Evolutionary conservation across 2,329 filamentous ascomycete species (phyloP).

Genomic region (Cercospora janseana): DNA sequence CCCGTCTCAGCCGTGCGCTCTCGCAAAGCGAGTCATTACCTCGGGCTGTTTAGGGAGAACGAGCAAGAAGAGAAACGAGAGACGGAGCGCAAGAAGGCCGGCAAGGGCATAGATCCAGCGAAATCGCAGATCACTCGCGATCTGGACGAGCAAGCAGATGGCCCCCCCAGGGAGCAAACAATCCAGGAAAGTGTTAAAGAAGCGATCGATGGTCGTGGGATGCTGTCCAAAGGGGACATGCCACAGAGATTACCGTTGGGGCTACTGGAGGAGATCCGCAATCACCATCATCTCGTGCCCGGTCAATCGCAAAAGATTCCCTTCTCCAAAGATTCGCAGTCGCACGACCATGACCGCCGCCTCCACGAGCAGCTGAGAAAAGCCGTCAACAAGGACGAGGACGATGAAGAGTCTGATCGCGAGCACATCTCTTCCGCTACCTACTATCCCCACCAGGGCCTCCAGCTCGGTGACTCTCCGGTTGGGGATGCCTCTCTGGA

Average conservation of each 20-base stretch:
- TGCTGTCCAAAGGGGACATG: slow-evolving; percentile 32
- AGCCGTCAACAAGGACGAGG: slow-evolving; percentile 46
- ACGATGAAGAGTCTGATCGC: slow-evolving; percentile 67
- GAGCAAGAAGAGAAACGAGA: slow-evolving; percentile 55
- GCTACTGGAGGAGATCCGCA: slow-evolving; percentile 57
- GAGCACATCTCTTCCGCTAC: slow-evolving; percentile 86
- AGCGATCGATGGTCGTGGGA: slow-evolving; percentile 32
- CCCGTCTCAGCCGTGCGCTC: slow-evolving; percentile 55
- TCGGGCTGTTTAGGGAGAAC: slow-evolving; percentile 64
- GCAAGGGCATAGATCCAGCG: slow-evolving; percentile 27
- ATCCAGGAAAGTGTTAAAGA: slow-evolving; percentile 35
- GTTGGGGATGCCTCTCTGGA: slow-evolving; percentile 31
- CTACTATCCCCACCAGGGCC: slow-evolving; percentile 72
- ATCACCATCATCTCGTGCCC: slow-evolving; percentile 53
- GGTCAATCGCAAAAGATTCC: slow-evolving; percentile 44
- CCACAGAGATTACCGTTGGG: slow-evolving; percentile 47
- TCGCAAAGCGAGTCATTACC: slow-evolving; percentile 64
- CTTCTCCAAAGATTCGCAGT: slow-evolving; percentile 35
- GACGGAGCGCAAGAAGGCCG: slow-evolving; percentile 48
- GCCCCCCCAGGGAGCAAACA: slow-evolving; percentile 32
- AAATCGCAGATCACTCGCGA: slow-evolving; percentile 22
- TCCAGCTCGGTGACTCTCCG: slow-evolving; percentile 44
- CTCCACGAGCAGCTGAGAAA: slow-evolving; percentile 19
- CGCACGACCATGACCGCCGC: slow-evolving; percentile 23
- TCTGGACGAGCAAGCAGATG: slow-evolving; percentile 16